Evolutionary conservation across 441 rosid genomes (phyloP).

Genomic region (Adansonia grandidieri): DNA sequence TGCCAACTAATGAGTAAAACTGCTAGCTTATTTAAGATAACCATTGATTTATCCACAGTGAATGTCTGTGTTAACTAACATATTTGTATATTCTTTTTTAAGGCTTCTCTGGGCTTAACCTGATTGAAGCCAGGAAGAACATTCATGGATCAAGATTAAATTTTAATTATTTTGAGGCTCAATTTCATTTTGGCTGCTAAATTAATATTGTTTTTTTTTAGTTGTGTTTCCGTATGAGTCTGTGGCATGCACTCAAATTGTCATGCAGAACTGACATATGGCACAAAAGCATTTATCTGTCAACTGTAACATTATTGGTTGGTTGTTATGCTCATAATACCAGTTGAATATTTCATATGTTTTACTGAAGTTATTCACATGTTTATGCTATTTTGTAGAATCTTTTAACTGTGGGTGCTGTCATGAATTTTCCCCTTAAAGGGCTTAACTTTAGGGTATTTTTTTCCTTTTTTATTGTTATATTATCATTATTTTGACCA

Average conservation of each 20-base stretch:
- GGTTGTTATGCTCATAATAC: neutral
- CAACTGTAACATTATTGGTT: neutral
- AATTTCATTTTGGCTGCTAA: neutral
- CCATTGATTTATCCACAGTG: neutral
- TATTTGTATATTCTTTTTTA: neutral
- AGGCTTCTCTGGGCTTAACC: slow-evolving; percentile 6
- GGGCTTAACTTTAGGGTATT: neutral
- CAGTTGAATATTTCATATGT: neutral
- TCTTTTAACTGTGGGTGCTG: neutral
- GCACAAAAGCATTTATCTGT: slow-evolving; percentile 3
- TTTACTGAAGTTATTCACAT: slow-evolving; percentile 9
- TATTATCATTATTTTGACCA: neutral
- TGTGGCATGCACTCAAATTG: neutral
- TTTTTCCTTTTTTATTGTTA: neutral
- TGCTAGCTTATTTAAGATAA: slow-evolving; percentile 5
- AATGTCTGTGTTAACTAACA: neutral
- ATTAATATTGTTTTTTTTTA: neutral
- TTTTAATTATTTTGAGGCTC: neutral
- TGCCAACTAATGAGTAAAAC: neutral
- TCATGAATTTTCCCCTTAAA: neutral
- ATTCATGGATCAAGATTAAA: neutral
- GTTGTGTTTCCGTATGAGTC: neutral
- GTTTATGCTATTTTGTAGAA: neutral
- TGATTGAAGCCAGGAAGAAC: neutral
- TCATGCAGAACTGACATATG: neutral